Evolutionary conservation across 805 yeast species (phyloP).

Genomic region (Blastobotrys peoriensis): DNA sequence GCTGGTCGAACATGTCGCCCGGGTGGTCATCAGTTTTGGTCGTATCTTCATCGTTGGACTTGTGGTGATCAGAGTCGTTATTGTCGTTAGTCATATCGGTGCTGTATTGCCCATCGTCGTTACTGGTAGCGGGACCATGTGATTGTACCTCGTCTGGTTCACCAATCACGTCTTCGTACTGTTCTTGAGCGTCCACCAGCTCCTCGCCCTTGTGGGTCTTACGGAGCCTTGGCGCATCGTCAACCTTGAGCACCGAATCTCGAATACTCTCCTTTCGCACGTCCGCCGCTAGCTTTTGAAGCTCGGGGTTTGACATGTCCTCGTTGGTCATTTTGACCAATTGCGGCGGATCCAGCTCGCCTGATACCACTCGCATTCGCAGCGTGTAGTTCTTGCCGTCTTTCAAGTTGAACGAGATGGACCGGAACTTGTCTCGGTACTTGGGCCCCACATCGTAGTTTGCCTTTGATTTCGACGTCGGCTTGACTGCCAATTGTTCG

Average conservation of each 20-base stretch:
- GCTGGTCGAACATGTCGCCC: conserved; percentile 1
- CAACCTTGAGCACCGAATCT: conserved; percentile 58
- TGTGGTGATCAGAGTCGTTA: conserved; percentile 9
- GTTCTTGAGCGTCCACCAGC: conserved; percentile 53
- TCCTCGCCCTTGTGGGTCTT: conserved; percentile 89
- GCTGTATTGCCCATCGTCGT: conserved; percentile 13
- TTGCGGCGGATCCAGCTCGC: conserved; percentile 48
- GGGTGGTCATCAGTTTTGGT: background rate
- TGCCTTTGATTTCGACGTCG: conserved; percentile 15
- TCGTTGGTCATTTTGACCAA: conserved; percentile 63
- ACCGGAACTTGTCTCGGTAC: conserved; percentile 65
- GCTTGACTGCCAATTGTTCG: conserved; percentile 31
- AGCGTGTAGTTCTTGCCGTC: conserved; percentile 51
- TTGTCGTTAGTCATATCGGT: conserved; percentile 10
- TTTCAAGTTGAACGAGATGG: conserved; percentile 53
- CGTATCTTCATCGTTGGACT: conserved; percentile 8
- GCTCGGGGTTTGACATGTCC: conserved; percentile 73
- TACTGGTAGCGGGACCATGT: conserved; percentile 13
- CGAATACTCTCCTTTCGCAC: conserved; percentile 64
- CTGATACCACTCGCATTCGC: conserved; percentile 51
- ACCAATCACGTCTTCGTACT: conserved; percentile 16
- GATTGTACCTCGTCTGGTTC: conserved; percentile 21
- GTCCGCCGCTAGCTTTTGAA: conserved; percentile 61
- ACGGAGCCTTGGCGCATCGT: conserved; percentile 57
- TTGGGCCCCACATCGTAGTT: conserved; percentile 33